A percentile compares a stretch with the other conserved stretches of the same genome.
Conservation (phyloP, 2,329 filamentous ascomycete species). For the Aspergillus japonicus region DNA sequence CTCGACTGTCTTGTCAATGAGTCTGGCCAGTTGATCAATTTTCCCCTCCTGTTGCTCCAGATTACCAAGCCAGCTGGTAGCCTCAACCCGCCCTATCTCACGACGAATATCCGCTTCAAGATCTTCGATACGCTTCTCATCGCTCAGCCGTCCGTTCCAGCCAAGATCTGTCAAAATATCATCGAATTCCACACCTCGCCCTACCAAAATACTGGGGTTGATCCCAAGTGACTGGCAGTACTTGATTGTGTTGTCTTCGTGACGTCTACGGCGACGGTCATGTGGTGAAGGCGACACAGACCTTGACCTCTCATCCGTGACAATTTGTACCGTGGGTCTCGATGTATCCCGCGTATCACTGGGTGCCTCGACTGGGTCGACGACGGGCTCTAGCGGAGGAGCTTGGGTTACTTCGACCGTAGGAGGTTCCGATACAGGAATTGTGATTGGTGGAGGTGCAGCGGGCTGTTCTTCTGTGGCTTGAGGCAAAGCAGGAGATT, state of each 20-base stretch:
- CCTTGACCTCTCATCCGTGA: constrained; percentile 28
- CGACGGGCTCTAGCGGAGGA: constrained; percentile 29
- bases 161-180: constrained; percentile 81
- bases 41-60: constrained; percentile 84
- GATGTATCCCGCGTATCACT: constrained; percentile 25
- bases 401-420: constrained; percentile 42
- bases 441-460: not conserved
- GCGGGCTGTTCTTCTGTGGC: constrained; percentile 7
- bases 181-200: constrained; percentile 75
- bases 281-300: constrained; percentile 43
- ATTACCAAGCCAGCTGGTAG: constrained; percentile 85
- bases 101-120: constrained; percentile 80
- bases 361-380: constrained; percentile 23
- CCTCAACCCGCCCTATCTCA: constrained; percentile 86
- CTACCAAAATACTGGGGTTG: constrained; percentile 72
- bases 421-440: constrained; percentile 27
- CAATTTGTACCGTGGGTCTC: constrained; percentile 21
- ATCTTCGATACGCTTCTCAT: constrained; percentile 72
- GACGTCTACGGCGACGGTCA: constrained; percentile 59
- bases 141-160: constrained; percentile 77
- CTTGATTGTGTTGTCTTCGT: constrained; percentile 72
- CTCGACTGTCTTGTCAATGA: constrained; percentile 84
- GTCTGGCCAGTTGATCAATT: constrained; percentile 77
- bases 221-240: constrained; percentile 77
- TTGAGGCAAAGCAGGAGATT: constrained; percentile 15